A percentile compares a stretch with the other conserved stretches of the same genome.
Conservation (phyloP, 345 rosid species). For the Trapa bicornis region DNA sequence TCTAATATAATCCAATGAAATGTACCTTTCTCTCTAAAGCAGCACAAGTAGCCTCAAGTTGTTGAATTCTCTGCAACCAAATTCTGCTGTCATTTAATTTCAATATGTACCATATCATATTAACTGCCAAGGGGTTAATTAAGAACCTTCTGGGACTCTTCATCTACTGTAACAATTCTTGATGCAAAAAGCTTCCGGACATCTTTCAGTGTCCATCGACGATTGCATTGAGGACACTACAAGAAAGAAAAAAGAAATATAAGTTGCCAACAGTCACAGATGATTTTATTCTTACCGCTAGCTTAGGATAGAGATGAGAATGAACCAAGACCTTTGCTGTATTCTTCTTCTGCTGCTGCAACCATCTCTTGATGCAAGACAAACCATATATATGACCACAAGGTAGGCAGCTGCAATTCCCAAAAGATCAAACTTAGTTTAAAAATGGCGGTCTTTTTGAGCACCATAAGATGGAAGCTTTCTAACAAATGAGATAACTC, state of each 20-base stretch:
- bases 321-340: constrained; percentile 43
- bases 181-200: constrained; percentile 66
- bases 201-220: constrained; percentile 39
- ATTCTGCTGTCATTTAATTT: background rate
- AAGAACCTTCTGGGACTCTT: constrained; percentile 55
- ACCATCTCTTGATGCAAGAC: constrained; percentile 70
- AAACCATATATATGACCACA: constrained; percentile 87
- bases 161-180: constrained; percentile 59
- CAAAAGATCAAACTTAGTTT: background rate
- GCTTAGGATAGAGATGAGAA: constrained; percentile 5
- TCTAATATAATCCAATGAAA: background rate
- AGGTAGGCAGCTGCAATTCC: constrained; percentile 62
- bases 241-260: constrained; percentile 3
- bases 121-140: background rate
- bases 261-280: background rate
- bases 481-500: background rate
- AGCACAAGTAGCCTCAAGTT: constrained; percentile 50
- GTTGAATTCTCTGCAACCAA: constrained; percentile 43
- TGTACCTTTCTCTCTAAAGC: constrained; percentile 49
- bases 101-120: constrained; percentile 1
- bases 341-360: constrained; percentile 31
- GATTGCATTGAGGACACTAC: constrained; percentile 87
- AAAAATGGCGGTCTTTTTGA: background rate
- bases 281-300: background rate
- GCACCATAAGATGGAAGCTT: background rate